These are phyloP conservation scores for Salvia sclarea DNA, from an alignment of 305 asterid genomes.

Conservation along the genomic window DNA sequence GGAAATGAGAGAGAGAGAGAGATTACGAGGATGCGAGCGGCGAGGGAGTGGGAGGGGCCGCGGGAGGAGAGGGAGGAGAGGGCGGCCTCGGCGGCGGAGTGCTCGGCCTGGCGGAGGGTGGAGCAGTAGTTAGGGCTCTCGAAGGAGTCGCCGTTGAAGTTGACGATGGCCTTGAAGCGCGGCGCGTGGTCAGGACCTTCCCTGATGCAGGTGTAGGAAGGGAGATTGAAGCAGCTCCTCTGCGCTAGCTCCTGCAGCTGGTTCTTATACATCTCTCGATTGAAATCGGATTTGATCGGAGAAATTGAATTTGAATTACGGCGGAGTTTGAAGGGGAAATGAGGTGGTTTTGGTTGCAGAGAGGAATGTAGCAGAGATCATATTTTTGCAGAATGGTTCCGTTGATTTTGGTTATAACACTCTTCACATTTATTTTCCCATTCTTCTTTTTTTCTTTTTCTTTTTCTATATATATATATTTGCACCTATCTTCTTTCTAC, in stretches of 20 bases:
- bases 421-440: too few relatives aligned
- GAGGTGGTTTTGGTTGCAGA: background rate
- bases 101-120: constrained; percentile 43
- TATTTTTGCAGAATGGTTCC: constrained; percentile 18
- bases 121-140: constrained; percentile 39
- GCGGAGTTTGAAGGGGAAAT: background rate
- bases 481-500: background rate
- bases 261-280: constrained; percentile 39
- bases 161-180: constrained; percentile 41
- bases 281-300: background rate
- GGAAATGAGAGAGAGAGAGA: background rate
- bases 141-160: constrained; percentile 37
- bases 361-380: constrained; percentile 13
- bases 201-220: constrained; percentile 36
- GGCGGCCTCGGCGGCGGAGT: constrained; percentile 42
- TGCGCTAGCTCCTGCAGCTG: constrained; percentile 44
- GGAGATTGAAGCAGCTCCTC: constrained; percentile 43
- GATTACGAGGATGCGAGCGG: constrained; percentile 59
- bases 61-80: constrained; percentile 39
- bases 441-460: background rate
- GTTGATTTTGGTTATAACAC: background rate
- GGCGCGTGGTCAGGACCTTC: constrained; percentile 44
- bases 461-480: background rate
- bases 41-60: constrained; percentile 37
- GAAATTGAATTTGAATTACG: background rate